Percentiles rank a stretch among this genome's conserved stretches.
Evolutionary conservation across 2,329 filamentous ascomycete genomes (phyloP).

Genomic region (Diaporthe sp.): DNA sequence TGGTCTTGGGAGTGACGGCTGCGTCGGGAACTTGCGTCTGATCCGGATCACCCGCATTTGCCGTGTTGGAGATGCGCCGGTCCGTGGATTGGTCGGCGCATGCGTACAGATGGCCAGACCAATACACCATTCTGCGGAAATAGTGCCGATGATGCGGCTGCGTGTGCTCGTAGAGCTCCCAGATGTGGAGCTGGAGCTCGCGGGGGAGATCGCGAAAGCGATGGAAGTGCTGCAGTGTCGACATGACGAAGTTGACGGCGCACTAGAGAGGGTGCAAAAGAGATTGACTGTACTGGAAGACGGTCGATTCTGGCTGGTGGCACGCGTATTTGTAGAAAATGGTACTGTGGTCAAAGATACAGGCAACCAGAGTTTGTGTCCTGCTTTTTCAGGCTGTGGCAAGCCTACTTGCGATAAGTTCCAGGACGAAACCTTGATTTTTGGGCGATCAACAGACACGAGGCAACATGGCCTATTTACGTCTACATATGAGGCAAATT

Average conservation of each 20-base stretch:
- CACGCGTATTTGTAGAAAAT: slow-evolving; percentile 33
- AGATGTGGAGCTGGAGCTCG: slow-evolving; percentile 4
- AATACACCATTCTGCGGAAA: not conserved
- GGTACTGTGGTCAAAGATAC: not conserved
- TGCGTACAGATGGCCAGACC: not conserved
- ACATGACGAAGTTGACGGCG: not conserved
- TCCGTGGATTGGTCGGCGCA: not conserved
- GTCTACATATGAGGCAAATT: no score
- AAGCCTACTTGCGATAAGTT: not conserved
- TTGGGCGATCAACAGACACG: no score
- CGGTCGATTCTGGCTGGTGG: slow-evolving; percentile 49
- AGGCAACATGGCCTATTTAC: no score
- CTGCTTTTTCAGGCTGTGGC: not conserved
- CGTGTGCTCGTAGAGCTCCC: not conserved
- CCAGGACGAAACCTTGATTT: not conserved
- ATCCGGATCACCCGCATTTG: not conserved
- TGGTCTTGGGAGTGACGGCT: not conserved
- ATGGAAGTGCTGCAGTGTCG: not conserved
- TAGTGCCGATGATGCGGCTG: slow-evolving; percentile 5
- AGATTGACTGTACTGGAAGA: not conserved
- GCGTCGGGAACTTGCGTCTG: not conserved
- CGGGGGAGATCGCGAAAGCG: not conserved
- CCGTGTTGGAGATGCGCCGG: not conserved
- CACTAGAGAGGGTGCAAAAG: no score
- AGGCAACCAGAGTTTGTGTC: not conserved